phyloP scores from a whole-genome alignment of 768 basidiomycete species.

The Tremella yokohamensis region DNA sequence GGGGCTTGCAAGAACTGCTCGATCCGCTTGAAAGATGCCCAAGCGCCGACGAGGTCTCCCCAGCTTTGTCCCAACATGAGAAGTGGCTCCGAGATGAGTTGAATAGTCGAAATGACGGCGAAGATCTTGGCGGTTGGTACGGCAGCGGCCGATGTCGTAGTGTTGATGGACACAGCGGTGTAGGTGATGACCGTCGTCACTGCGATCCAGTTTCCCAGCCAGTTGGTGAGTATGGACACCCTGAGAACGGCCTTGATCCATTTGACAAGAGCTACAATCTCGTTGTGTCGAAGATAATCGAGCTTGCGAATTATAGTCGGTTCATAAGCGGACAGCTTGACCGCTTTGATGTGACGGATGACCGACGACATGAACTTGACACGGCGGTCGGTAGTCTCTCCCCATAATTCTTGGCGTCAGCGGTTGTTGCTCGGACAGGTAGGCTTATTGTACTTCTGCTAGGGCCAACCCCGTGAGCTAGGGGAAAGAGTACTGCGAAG shows the following conservation, averaged over 20 bases:
- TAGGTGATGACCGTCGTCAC: conserved; percentile 16
- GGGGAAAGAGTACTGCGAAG: conserved; percentile 11
- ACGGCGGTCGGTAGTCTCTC: conserved; percentile 15
- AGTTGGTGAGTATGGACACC: conserved; percentile 17
- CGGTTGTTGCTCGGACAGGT: not conserved
- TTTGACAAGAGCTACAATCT: conserved; percentile 3
- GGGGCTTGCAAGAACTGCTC: conserved; percentile 14
- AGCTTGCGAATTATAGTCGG: conserved; percentile 2
- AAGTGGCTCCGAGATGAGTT: conserved; percentile 20
- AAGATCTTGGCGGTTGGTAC: conserved; percentile 22
- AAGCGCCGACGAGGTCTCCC: conserved; percentile 12
- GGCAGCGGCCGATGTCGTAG: not conserved
- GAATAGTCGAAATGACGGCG: conserved; percentile 18
- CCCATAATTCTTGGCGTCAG: conserved; percentile 11
- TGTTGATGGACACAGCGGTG: conserved; percentile 17
- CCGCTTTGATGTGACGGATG: conserved; percentile 22
- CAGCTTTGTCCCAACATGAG: conserved; percentile 21
- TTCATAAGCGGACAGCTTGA: conserved; percentile 28
- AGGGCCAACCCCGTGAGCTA: conserved; percentile 6
- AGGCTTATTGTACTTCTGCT: conserved; percentile 5
- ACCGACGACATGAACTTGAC: conserved; percentile 25
- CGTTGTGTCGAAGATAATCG: conserved; percentile 7
- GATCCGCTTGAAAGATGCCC: conserved; percentile 21
- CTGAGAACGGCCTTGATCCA: conserved; percentile 16
- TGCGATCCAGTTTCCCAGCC: conserved; percentile 13